Evolutionary conservation across 2,329 filamentous ascomycete genomes (phyloP).

Genomic region (Paecilomyces sp.): DNA sequence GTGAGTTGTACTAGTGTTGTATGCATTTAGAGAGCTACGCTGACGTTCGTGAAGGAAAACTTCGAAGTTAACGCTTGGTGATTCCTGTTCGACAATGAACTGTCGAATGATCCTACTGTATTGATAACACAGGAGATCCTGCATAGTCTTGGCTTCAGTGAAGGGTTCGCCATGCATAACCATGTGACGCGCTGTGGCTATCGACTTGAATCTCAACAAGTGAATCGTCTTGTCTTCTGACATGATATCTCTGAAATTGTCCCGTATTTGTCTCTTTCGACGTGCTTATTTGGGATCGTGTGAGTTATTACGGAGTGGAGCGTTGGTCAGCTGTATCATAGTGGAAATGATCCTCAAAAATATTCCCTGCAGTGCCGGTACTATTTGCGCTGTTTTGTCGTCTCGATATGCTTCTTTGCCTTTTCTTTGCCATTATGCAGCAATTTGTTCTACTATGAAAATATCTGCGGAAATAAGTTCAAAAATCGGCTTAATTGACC

Average conservation of each 20-base stretch:
- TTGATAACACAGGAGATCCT: background rate
- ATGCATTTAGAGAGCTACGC: constrained; percentile 21
- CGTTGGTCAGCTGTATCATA: constrained; percentile 4
- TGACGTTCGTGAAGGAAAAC: constrained; percentile 59
- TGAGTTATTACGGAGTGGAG: background rate
- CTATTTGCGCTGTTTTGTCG: background rate
- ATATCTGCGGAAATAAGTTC: background rate
- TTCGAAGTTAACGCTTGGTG: constrained; percentile 91
- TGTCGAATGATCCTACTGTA: background rate
- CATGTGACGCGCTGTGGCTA: background rate
- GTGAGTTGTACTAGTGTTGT: constrained; percentile 40
- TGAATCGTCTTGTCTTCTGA: background rate
- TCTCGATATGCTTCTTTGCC: background rate
- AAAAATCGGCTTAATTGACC: background rate
- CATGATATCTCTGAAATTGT: background rate
- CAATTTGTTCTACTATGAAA: background rate
- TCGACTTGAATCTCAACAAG: background rate
- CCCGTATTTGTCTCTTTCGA: background rate
- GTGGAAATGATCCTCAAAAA: constrained; percentile 1
- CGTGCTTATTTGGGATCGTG: background rate
- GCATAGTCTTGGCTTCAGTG: background rate
- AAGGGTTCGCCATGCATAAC: background rate
- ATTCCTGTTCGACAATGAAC: constrained; percentile 7
- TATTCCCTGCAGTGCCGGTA: constrained; percentile 1
- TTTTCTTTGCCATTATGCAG: background rate